These are phyloP conservation scores for Eimeria tenella DNA, from an alignment of 169 alveolate genomes.

Conservation along the genomic window DNA sequence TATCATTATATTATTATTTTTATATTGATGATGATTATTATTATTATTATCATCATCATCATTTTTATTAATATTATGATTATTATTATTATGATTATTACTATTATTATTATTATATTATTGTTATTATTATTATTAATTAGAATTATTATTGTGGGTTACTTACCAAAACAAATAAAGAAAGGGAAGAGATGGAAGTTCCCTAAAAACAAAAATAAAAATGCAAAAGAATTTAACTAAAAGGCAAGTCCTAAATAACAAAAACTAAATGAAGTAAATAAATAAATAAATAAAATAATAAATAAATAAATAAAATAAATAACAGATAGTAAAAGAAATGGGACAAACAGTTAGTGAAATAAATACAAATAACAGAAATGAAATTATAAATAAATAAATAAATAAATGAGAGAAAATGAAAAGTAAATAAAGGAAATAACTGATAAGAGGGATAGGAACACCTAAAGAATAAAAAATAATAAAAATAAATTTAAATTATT, in stretches of 20 bases:
- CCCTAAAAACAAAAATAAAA: constrained; percentile 17
- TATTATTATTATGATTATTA: too few species aligned
- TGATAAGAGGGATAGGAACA: background rate
- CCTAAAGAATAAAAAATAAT: background rate
- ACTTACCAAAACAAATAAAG: constrained; percentile 65
- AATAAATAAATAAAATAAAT: background rate
- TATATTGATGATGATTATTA: background rate
- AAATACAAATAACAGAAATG: background rate
- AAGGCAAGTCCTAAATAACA: too few species aligned
- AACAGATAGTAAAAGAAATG: background rate
- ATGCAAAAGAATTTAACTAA: background rate
- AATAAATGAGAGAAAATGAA: background rate
- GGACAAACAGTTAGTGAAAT: background rate
- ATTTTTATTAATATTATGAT: background rate
- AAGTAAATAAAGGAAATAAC: too few species aligned
- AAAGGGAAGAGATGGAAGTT: constrained; percentile 7
- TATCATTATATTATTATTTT: too few species aligned
- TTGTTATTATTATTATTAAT: background rate
- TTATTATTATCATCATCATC: background rate
- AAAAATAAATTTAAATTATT: background rate
- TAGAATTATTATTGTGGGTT: background rate
- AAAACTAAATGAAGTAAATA: background rate
- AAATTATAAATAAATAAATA: background rate
- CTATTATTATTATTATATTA: background rate
- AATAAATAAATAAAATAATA: background rate